phyloP scores from a whole-genome alignment of 768 basidiomycete species.

The Obba rivulosa region DNA sequence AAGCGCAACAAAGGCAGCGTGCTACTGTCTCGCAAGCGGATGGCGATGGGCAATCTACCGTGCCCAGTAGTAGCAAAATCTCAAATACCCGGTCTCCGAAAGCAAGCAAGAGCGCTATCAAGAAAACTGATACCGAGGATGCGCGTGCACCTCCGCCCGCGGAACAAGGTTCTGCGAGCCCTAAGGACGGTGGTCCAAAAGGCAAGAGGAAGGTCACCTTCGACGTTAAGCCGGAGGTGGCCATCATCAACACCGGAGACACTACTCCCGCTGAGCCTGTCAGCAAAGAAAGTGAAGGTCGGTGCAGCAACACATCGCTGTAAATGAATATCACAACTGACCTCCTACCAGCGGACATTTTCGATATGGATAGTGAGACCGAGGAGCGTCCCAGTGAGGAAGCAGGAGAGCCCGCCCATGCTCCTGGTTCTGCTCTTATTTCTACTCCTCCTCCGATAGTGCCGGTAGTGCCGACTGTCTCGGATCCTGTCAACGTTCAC shows the following conservation, averaged over 20 bases:
- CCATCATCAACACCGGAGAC: constrained; percentile 37
- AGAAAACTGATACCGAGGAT: constrained; percentile 14
- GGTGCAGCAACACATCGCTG: constrained; percentile 7
- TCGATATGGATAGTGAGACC: constrained; percentile 59
- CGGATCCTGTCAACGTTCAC: constrained; percentile 21
- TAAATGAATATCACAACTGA: constrained; percentile 7
- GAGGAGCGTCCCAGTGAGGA: constrained; percentile 26
- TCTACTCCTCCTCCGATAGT: no score
- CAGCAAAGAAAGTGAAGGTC: constrained; percentile 33
- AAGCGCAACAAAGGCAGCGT: constrained; percentile 12
- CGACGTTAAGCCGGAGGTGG: constrained; percentile 54
- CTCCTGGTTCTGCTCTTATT: no score
- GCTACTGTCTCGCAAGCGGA: constrained; percentile 1
- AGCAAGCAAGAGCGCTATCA: constrained; percentile 19
- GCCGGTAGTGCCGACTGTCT: background rate
- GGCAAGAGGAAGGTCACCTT: constrained; percentile 70
- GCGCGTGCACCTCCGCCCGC: background rate
- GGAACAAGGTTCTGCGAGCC: background rate
- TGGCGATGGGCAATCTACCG: background rate
- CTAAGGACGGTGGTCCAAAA: constrained; percentile 27
- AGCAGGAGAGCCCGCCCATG: constrained; percentile 18
- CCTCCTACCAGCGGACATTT: constrained; percentile 52
- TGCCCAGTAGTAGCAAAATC: background rate
- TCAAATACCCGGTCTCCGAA: constrained; percentile 9
- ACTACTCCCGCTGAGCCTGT: constrained; percentile 21